Evolutionary conservation across 2,329 filamentous ascomycete species (phyloP), one percentile per base, ranked within the genome.

Genomic region (Ophiostoma perfectum): DNA sequence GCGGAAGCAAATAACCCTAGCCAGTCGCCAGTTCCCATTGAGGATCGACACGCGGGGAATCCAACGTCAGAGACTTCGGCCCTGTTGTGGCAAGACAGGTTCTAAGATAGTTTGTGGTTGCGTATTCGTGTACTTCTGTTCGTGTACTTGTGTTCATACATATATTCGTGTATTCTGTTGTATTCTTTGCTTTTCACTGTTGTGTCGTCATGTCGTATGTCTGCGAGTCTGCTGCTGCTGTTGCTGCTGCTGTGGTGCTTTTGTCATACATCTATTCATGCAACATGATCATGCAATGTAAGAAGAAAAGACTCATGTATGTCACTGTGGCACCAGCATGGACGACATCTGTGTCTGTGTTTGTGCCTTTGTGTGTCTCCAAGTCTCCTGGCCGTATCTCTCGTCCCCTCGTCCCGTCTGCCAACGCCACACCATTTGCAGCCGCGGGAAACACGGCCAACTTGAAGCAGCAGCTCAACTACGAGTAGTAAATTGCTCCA

Each of bases 21-120:
- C 27, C 27, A 27, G 27, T 27, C 27, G 27, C 27, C 27, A 27
- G 27, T 27, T 27, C 27, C 27, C 27, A 27, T 47, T 14, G 45
- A 47, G 45, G 45, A 55, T 55, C 49, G 49, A 11, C 49, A 55
- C 18, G 49, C 49, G 49, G 49, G 49, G 49, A 27, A 55, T 36
- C 45, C 49, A 55, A 18, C 14, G 18, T 16, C n/a, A n/a, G n/a
- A 14, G n/a, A 55, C 2, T 11, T 8, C 8, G n/a, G 49, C 27
- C n/a, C 47, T 52, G 47, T 52, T 52, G 47, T 6, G 47, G 18
- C 27, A 27, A 27, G 27, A 27, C 27, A 27, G 27, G 27, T 27
- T 27, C 2, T 2, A 27, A 27, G 27, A 27, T 27, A 27, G 27
- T 27, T 27, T 27, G 27, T 27, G 27, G 1, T 27, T 27, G 27